Evolutionary conservation across 2,329 filamentous ascomycete genomes (phyloP).

Genomic region (Lasiodiplodia hormozganensis): DNA sequence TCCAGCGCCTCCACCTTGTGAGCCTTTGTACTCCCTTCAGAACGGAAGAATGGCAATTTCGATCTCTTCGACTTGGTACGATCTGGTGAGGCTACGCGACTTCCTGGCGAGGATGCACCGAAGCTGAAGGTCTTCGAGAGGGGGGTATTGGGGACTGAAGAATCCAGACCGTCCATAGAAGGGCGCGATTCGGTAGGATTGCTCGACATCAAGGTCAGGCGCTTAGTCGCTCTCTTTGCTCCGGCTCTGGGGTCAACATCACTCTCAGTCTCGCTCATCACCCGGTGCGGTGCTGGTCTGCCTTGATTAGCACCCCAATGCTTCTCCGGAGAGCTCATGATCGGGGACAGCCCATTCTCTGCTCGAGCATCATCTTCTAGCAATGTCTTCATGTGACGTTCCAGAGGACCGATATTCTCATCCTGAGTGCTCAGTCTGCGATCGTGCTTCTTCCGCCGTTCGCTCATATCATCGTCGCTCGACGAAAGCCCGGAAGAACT

Average conservation of each 20-base stretch:
- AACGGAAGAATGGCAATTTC: constrained; percentile 51
- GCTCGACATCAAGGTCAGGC: constrained; percentile 10
- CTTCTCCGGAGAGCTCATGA: constrained; percentile 50
- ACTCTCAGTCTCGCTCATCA: constrained; percentile 34
- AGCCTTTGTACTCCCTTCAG: constrained; percentile 45
- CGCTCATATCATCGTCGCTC: constrained; percentile 55
- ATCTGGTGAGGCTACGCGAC: constrained; percentile 34
- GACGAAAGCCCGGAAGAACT: constrained; percentile 43
- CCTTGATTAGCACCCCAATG: constrained; percentile 36
- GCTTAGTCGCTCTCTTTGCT: constrained; percentile 14
- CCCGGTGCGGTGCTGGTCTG: constrained; percentile 42
- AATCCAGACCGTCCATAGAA: constrained; percentile 48
- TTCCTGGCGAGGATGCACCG: constrained; percentile 46
- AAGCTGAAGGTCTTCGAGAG: constrained; percentile 39
- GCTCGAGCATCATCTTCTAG: constrained; percentile 50
- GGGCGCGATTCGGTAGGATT: constrained; percentile 40
- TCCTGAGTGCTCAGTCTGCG: constrained; percentile 55
- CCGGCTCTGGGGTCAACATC: constrained; percentile 14
- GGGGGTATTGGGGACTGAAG: constrained; percentile 48
- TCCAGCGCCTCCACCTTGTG: constrained; percentile 37
- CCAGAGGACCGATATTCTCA: constrained; percentile 55
- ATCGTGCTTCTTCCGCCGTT: constrained; percentile 58
- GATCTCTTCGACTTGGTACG: constrained; percentile 47
- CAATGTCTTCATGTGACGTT: constrained; percentile 52
- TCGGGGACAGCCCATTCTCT: constrained; percentile 44